A percentile compares a stretch with the other conserved stretches of the same genome.
Conservation (phyloP, 768 basidiomycete genomes). For the Tylopilus plumbeoviolaceoides region DNA sequence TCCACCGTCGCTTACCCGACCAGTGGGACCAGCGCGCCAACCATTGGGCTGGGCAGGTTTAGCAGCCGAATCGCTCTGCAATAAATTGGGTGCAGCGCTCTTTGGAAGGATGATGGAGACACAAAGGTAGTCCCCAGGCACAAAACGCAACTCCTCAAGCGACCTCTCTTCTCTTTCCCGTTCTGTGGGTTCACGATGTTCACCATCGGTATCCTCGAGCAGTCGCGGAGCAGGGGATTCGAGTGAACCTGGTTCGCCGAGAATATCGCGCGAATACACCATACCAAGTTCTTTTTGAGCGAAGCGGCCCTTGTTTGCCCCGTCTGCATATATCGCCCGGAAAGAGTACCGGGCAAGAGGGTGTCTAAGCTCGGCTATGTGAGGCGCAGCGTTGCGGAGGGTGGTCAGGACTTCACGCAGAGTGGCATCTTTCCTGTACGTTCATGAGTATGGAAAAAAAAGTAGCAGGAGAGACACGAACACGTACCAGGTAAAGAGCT, state of each 20-base stretch:
- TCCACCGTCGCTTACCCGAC: conserved; percentile 42
- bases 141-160: conserved; percentile 73
- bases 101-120: conserved; percentile 76
- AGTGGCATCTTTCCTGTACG: conserved; percentile 73
- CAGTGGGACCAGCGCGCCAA: conserved; percentile 34
- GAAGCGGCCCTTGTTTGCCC: conserved; percentile 65
- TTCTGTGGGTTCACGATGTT: conserved; percentile 35
- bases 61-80: conserved; percentile 44
- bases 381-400: conserved; percentile 67
- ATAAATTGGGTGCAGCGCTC: conserved; percentile 40
- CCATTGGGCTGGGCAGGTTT: conserved; percentile 33
- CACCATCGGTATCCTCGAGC: conserved; percentile 43
- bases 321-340: conserved; percentile 74
- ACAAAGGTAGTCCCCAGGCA: conserved; percentile 77
- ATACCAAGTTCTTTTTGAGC: conserved; percentile 75
- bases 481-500: conserved; percentile 73
- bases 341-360: conserved; percentile 81
- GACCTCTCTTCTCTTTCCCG: conserved; percentile 63
- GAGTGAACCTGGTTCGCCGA: conserved; percentile 71
- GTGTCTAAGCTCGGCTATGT: conserved; percentile 68
- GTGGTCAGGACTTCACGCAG: conserved; percentile 75
- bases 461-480: not conserved
- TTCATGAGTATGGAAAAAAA: not conserved
- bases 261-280: conserved; percentile 80
- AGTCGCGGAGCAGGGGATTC: conserved; percentile 56